Conservation (phyloP, 2,329 filamentous ascomycete genomes). For the Verticillium dahliae region DNA sequence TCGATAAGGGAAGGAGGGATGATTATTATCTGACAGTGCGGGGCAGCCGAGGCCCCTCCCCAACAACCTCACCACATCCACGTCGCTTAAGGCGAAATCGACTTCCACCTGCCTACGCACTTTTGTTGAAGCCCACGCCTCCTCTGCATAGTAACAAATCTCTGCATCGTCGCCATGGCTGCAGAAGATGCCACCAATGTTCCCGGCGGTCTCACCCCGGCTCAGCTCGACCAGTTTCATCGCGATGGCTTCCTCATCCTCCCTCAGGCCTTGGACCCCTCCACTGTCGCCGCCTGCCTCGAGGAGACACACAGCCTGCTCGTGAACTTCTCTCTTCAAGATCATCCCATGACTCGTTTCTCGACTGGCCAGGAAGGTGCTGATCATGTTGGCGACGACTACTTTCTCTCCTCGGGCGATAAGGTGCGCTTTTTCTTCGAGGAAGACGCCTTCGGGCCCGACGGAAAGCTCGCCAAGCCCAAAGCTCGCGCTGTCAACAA, state of each 20-base stretch:
- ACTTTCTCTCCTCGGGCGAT: constrained; percentile 86
- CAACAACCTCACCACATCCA: not conserved
- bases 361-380: constrained; percentile 64
- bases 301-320: constrained; percentile 70
- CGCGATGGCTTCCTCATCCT: constrained; percentile 87
- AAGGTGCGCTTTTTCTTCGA: constrained; percentile 97
- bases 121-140: not conserved
- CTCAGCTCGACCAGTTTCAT: constrained; percentile 67
- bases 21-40: not conserved
- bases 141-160: not conserved
- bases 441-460: constrained; percentile 73
- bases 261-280: constrained; percentile 62
- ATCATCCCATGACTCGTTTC: constrained; percentile 92
- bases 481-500: constrained; percentile 86
- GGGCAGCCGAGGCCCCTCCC: not conserved
- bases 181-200: not conserved
- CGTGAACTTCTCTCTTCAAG: constrained; percentile 65
- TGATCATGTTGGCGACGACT: constrained; percentile 85
- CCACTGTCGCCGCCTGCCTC: constrained; percentile 63
- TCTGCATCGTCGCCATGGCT: not conserved
- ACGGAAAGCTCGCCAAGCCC: constrained; percentile 64
- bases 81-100: not conserved
- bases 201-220: constrained; percentile 54
- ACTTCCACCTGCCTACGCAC: not conserved
- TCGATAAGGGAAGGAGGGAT: not conserved